phyloP scores from a whole-genome alignment of 2,329 filamentous ascomycete species.

The Helminthosporium solani region DNA sequence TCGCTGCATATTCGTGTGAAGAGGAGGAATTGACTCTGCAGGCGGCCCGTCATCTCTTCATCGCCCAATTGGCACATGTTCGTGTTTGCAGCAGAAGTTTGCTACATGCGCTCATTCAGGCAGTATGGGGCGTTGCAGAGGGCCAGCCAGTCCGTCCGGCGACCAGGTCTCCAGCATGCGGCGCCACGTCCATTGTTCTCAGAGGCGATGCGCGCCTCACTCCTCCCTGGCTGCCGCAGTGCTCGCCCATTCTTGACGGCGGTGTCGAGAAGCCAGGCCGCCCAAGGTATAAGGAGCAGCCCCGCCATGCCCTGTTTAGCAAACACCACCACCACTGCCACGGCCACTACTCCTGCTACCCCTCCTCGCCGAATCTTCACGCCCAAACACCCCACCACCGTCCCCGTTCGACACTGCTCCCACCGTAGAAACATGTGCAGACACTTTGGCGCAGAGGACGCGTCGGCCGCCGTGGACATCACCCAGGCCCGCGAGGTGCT shows the following conservation, averaged over 20 bases:
- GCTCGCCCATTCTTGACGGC: not conserved
- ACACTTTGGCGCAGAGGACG: slow-evolving; percentile 57
- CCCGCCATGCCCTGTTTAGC: slow-evolving; percentile 9
- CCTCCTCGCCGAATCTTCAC: slow-evolving; percentile 25
- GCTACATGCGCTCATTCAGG: slow-evolving; percentile 39
- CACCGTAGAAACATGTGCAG: slow-evolving; percentile 75
- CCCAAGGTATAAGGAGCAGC: too few relatives aligned
- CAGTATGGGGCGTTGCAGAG: slow-evolving; percentile 30
- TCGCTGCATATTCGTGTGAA: slow-evolving; percentile 11
- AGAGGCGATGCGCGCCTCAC: not conserved
- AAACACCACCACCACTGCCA: not conserved
- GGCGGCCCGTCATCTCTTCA: slow-evolving; percentile 16
- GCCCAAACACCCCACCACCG: slow-evolving; percentile 19
- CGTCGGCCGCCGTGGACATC: slow-evolving; percentile 60
- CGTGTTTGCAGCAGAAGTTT: slow-evolving; percentile 17
- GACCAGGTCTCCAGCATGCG: slow-evolving; percentile 6
- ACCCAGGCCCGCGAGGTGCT: slow-evolving; percentile 76
- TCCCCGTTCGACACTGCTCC: slow-evolving; percentile 62
- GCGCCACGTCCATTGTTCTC: slow-evolving; percentile 4
- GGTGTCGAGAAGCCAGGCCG: slow-evolving; percentile 28
- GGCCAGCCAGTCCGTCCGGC: slow-evolving; percentile 16
- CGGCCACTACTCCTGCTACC: too few relatives aligned
- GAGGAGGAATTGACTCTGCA: slow-evolving; percentile 6
- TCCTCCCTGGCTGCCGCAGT: too few relatives aligned
- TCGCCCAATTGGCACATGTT: slow-evolving; percentile 23